Evolutionary conservation across 2,329 filamentous ascomycete genomes (phyloP).

Genomic region (Gaeumannomyces tritici): DNA sequence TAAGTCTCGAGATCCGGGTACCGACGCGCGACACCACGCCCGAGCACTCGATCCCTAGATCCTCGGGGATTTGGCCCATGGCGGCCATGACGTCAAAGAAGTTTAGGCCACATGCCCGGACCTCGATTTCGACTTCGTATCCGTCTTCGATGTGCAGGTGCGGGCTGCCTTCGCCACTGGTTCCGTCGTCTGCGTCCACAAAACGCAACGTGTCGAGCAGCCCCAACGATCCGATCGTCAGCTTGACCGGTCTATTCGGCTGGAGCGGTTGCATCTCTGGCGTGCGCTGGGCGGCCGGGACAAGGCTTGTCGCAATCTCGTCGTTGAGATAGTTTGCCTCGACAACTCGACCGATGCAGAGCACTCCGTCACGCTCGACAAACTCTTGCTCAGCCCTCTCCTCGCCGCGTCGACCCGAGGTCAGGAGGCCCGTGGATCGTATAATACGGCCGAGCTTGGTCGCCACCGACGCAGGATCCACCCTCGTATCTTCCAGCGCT

Average conservation of each 20-base stretch:
- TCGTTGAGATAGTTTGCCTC: slow-evolving; percentile 2
- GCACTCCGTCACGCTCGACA: slow-evolving; percentile 12
- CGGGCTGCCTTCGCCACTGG: slow-evolving; percentile 3
- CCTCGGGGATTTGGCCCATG: slow-evolving; percentile 21
- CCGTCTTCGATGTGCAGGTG: slow-evolving; percentile 1
- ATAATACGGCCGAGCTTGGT: not conserved
- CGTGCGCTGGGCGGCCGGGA: not conserved
- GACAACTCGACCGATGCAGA: slow-evolving; percentile 12
- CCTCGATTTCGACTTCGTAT: slow-evolving; percentile 24
- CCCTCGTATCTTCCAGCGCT: not conserved
- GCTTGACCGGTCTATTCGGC: not conserved
- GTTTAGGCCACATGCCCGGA: slow-evolving; percentile 23
- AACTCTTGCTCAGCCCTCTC: slow-evolving; percentile 11
- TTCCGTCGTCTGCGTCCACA: not conserved
- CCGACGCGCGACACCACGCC: slow-evolving; percentile 22
- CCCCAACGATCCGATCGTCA: not conserved
- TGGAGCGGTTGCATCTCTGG: not conserved
- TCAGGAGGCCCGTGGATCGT: not conserved
- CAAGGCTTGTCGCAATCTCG: not conserved
- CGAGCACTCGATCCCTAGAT: slow-evolving; percentile 17
- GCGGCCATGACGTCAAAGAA: slow-evolving; percentile 29
- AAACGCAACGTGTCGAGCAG: not conserved
- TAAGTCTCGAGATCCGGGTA: slow-evolving; percentile 13
- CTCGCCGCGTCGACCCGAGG: not conserved
- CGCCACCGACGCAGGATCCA: not conserved